Conservation (phyloP, 2,329 filamentous ascomycete genomes). For the Bipolaris gigantea region DNA sequence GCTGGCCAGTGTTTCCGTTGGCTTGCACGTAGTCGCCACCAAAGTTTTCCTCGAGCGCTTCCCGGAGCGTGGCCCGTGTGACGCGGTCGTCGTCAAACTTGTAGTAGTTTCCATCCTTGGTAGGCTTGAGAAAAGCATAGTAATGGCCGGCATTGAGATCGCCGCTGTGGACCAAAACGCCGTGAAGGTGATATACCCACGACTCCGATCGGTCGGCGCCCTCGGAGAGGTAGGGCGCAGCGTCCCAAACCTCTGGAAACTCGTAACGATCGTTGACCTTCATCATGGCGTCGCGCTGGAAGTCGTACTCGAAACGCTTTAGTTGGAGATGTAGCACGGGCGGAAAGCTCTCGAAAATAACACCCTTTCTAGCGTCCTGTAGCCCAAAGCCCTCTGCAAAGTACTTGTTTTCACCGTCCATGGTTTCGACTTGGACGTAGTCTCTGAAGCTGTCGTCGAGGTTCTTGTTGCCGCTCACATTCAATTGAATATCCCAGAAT, state of each 20-base stretch:
- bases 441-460: slow-evolving; percentile 93
- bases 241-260: slow-evolving; percentile 82
- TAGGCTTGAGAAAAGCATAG: slow-evolving; percentile 90
- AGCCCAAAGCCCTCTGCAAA: slow-evolving; percentile 89
- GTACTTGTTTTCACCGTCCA: slow-evolving; percentile 98
- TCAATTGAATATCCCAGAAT: slow-evolving; percentile 98
- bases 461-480: slow-evolving; percentile 91
- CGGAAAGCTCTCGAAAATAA: slow-evolving; percentile 94
- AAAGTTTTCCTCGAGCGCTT: slow-evolving; percentile 95
- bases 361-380: slow-evolving; percentile 95
- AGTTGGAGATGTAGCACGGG: slow-evolving; percentile 92
- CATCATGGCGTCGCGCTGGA: slow-evolving; percentile 96
- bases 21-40: slow-evolving; percentile 76
- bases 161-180: slow-evolving; percentile 93
- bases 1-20: slow-evolving; percentile 60
- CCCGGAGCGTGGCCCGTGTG: slow-evolving; percentile 86
- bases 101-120: slow-evolving; percentile 92
- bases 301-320: slow-evolving; percentile 97
- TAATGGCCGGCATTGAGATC: slow-evolving; percentile 98
- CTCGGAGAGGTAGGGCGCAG: slow-evolving; percentile 81
- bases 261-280: slow-evolving; percentile 96
- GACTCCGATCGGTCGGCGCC: slow-evolving; percentile 85
- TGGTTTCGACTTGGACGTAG: slow-evolving; percentile 93
- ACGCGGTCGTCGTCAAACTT: slow-evolving; percentile 97
- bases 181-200: slow-evolving; percentile 90